Conservation (phyloP, 805 yeast genomes). For the Cyberlindnera xishuangbannaensis region DNA sequence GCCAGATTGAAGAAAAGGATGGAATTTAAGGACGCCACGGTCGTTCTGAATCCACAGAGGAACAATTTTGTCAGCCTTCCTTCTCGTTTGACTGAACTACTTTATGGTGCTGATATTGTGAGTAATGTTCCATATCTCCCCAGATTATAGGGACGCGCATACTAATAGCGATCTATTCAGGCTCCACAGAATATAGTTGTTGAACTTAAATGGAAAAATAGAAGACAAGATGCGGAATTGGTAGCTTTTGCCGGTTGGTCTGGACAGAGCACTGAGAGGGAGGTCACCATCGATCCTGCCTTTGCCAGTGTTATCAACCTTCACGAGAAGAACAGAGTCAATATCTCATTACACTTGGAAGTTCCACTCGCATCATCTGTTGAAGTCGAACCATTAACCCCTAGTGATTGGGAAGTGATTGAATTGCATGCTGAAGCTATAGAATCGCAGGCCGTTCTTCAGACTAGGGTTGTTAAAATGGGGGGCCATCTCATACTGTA, state of each 20-base stretch:
- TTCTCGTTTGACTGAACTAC: constrained; percentile 3
- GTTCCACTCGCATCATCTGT: constrained; percentile 53
- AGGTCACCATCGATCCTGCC: constrained; percentile 60
- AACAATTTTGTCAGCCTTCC: constrained; percentile 11
- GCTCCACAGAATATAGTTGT: constrained; percentile 52
- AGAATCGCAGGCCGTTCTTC: constrained; percentile 70
- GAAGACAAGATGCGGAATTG: constrained; percentile 20
- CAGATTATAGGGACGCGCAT: constrained; percentile 15
- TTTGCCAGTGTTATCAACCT: constrained; percentile 52
- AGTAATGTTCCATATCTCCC: constrained; percentile 17
- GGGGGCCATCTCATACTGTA: constrained; percentile 61
- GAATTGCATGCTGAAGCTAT: constrained; percentile 74
- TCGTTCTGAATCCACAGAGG: constrained; percentile 2
- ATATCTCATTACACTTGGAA: constrained; percentile 42
- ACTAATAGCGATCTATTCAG: too few relatives aligned
- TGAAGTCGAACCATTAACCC: constrained; percentile 68
- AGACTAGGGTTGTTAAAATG: constrained; percentile 66
- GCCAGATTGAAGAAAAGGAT: too few relatives aligned
- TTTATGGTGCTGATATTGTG: constrained; percentile 46
- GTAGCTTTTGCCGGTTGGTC: constrained; percentile 58
- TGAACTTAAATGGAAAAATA: constrained; percentile 33
- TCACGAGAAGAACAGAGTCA: constrained; percentile 34
- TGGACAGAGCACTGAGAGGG: constrained; percentile 37
- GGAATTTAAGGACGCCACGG: constrained; percentile 10
- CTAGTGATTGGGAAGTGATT: constrained; percentile 87